Percentiles rank a stretch among this genome's conserved stretches.
Evolutionary conservation across 2,329 filamentous ascomycete species (phyloP).

Genomic region (Sporothrix globosa): DNA sequence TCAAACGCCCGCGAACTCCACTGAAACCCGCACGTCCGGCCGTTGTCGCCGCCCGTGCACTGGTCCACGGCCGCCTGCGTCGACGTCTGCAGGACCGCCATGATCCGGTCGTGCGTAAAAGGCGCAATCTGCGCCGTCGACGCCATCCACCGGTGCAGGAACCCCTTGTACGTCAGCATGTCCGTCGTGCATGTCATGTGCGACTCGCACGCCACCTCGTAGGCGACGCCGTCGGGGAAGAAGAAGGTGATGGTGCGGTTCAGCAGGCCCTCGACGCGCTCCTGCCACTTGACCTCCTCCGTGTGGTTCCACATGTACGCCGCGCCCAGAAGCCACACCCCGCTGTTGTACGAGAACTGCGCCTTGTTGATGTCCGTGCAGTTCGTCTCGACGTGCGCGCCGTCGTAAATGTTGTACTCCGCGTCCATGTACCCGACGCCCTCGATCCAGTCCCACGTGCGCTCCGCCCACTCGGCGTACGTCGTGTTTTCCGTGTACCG

Average conservation of each 20-base stretch:
- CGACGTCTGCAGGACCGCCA: conserved; percentile 51
- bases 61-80: conserved; percentile 53
- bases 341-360: conserved; percentile 61
- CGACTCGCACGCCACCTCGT: conserved; percentile 60
- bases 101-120: conserved; percentile 49
- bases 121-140: conserved; percentile 55
- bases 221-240: conserved; percentile 52
- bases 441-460: conserved; percentile 60
- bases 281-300: conserved; percentile 47
- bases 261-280: conserved; percentile 53
- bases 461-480: conserved; percentile 59
- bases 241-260: conserved; percentile 51
- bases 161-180: conserved; percentile 62
- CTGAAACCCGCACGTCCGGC: conserved; percentile 55
- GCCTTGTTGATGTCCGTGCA: conserved; percentile 57
- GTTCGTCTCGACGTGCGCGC: conserved; percentile 53
- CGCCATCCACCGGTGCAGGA: conserved; percentile 57
- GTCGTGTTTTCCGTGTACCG: conserved; percentile 62
- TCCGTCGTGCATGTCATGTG: conserved; percentile 58
- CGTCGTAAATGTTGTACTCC: conserved; percentile 63
- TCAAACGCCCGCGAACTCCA: conserved; percentile 56
- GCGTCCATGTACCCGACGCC: conserved; percentile 55
- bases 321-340: conserved; percentile 56
- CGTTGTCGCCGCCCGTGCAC: conserved; percentile 51
- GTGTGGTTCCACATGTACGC: conserved; percentile 61